A percentile compares a stretch with the other conserved stretches of the same genome.
Evolutionary conservation across 2,329 filamentous ascomycete genomes (phyloP).

Genomic region (Trichoderma sp.): DNA sequence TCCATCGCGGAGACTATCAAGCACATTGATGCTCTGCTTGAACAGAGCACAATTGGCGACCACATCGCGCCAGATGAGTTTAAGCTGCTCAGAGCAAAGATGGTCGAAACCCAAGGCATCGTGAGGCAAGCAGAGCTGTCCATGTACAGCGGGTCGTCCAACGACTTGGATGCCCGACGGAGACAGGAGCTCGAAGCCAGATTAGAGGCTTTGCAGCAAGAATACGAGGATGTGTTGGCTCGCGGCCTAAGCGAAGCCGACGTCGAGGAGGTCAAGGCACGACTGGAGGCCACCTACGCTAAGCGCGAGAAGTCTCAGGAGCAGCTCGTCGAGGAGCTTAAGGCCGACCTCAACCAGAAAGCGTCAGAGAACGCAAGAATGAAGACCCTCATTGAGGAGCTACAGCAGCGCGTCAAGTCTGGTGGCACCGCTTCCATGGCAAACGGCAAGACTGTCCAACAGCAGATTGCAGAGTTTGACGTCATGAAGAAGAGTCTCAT

Average conservation of each 20-base stretch:
- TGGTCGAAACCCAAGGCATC: constrained; percentile 88
- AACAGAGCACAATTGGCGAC: constrained; percentile 74
- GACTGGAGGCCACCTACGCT: constrained; percentile 72
- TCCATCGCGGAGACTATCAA: constrained; percentile 81
- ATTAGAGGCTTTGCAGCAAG: constrained; percentile 69
- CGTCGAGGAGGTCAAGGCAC: constrained; percentile 77
- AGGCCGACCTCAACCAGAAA: constrained; percentile 71
- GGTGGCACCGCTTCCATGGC: constrained; percentile 57
- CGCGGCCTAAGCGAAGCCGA: constrained; percentile 76
- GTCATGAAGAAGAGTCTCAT: constrained; percentile 99
- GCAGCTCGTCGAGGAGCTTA: constrained; percentile 73
- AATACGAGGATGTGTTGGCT: constrained; percentile 80
- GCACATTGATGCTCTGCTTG: constrained; percentile 74
- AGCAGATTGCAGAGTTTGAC: constrained; percentile 98
- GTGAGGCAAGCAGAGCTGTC: constrained; percentile 90
- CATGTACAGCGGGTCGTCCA: constrained; percentile 66
- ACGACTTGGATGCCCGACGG: constrained; percentile 63
- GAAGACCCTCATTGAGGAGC: constrained; percentile 74
- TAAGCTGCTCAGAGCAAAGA: constrained; percentile 68
- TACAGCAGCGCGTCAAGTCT: constrained; percentile 70
- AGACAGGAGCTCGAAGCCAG: constrained; percentile 74
- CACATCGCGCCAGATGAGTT: constrained; percentile 79
- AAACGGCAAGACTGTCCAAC: constrained; percentile 88
- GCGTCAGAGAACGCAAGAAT: constrained; percentile 79
- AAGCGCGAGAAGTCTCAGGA: constrained; percentile 71